phyloP scores from a whole-genome alignment of 2,329 filamentous ascomycete genomes.

The Neonectria ditissima region DNA sequence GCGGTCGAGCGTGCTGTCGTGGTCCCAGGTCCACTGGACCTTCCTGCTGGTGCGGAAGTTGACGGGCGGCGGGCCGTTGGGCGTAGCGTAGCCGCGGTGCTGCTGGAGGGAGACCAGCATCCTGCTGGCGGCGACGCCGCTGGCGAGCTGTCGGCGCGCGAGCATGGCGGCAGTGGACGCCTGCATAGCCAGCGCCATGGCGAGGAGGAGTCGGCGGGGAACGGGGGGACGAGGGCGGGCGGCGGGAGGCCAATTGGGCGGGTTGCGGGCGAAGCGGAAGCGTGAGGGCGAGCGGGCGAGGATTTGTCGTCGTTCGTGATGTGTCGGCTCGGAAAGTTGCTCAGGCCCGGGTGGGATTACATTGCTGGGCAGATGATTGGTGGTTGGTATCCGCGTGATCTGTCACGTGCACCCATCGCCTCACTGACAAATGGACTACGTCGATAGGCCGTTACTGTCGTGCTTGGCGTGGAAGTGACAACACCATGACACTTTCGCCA shows the following conservation, averaged over 20 bases:
- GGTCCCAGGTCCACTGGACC: slow-evolving; percentile 83
- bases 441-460: background rate
- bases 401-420: slow-evolving; percentile 44
- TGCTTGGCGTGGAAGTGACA: background rate
- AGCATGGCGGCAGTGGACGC: slow-evolving; percentile 50
- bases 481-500: background rate
- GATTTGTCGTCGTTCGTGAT: slow-evolving; percentile 41
- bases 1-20: slow-evolving; percentile 82
- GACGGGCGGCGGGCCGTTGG: slow-evolving; percentile 80
- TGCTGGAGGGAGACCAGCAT: slow-evolving; percentile 40
- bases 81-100: slow-evolving; percentile 70
- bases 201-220: slow-evolving; percentile 30
- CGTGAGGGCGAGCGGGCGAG: slow-evolving; percentile 42
- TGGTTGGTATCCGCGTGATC: slow-evolving; percentile 38
- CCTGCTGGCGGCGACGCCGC: slow-evolving; percentile 32
- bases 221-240: slow-evolving; percentile 40
- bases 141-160: slow-evolving; percentile 51
- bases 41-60: slow-evolving; percentile 82
- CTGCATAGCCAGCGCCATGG: slow-evolving; percentile 51
- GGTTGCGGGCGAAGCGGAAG: slow-evolving; percentile 29
- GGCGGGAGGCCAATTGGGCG: slow-evolving; percentile 45
- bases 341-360: slow-evolving; percentile 57
- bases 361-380: slow-evolving; percentile 55
- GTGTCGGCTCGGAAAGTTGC: slow-evolving; percentile 47
- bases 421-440: slow-evolving; percentile 8